Evolutionary conservation across 495 filamentous ascomycete genomes (phyloP).

Genomic region (Penicillium waksmanii): DNA sequence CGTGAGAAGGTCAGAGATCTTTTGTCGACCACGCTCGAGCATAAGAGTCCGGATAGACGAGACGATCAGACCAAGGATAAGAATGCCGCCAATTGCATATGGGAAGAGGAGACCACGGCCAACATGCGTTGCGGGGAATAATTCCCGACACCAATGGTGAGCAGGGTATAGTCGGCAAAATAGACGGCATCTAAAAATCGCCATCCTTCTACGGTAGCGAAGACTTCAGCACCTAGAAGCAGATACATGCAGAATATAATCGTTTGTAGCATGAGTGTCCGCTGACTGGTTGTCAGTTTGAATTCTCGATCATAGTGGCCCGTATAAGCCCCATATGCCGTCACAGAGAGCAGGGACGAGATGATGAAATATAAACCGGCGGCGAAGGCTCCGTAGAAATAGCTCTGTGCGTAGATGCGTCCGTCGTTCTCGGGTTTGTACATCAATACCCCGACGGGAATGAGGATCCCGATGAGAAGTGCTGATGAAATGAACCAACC

Average conservation of each 20-base stretch:
- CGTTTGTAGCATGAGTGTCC: conserved; percentile 88
- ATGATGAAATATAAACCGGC: conserved; percentile 77
- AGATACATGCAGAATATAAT: conserved; percentile 78
- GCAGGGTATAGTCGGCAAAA: conserved; percentile 81
- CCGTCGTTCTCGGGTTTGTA: conserved; percentile 22
- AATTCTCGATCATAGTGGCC: conserved; percentile 73
- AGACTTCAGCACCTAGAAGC: conserved; percentile 72
- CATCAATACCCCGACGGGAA: conserved; percentile 41
- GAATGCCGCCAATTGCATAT: conserved; percentile 78
- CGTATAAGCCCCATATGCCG: conserved; percentile 64
- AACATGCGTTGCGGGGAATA: conserved; percentile 59
- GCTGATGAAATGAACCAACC: conserved; percentile 71
- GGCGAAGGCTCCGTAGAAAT: conserved; percentile 80
- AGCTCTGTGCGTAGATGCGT: conserved; percentile 61
- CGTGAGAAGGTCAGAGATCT: conserved; percentile 67
- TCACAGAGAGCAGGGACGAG: conserved; percentile 69
- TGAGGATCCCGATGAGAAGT: conserved; percentile 63
- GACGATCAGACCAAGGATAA: conserved; percentile 82
- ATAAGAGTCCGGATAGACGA: conserved; percentile 81
- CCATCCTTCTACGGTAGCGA: conserved; percentile 75
- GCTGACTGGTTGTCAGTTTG: conserved; percentile 70
- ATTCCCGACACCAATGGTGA: conserved; percentile 83
- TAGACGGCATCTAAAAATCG: conserved; percentile 77
- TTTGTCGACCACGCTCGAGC: conserved; percentile 73
- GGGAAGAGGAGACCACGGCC: conserved; percentile 75